Evolutionary conservation across 2,329 filamentous ascomycete genomes (phyloP).

Genomic region (Xylaria sp.): DNA sequence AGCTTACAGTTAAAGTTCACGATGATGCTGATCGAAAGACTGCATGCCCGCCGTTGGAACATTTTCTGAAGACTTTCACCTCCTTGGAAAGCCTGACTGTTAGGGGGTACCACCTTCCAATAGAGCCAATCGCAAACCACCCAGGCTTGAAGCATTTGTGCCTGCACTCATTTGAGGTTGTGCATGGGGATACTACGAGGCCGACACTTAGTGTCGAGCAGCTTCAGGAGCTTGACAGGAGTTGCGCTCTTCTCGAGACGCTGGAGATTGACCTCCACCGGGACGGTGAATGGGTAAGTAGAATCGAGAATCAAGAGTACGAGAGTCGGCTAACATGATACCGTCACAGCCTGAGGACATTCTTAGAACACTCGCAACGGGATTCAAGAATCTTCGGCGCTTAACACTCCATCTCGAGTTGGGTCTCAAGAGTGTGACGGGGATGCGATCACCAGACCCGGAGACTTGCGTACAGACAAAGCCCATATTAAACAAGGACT

Average conservation of each 20-base stretch:
- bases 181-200: not conserved
- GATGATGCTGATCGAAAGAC: not conserved
- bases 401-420: constrained; percentile 27
- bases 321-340: not conserved
- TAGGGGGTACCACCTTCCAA: constrained; percentile 17
- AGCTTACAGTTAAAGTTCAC: constrained; percentile 15
- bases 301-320: not conserved
- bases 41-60: not conserved
- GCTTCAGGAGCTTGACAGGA: constrained; percentile 27
- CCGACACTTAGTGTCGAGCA: constrained; percentile 4
- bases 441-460: not conserved
- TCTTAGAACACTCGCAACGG: constrained; percentile 18
- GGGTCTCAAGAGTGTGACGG: not conserved
- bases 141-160: constrained; percentile 25
- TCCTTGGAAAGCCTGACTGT: constrained; percentile 28
- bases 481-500: constrained; percentile 16
- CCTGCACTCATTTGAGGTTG: constrained; percentile 25
- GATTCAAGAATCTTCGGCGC: constrained; percentile 20
- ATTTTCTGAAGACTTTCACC: constrained; percentile 15
- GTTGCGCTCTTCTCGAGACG: constrained; percentile 29
- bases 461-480: not conserved
- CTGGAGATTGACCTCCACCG: constrained; percentile 29
- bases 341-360: constrained; percentile 8
- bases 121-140: constrained; percentile 9
- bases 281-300: constrained; percentile 31